A percentile compares a stretch with the other conserved stretches of the same genome.
Evolutionary conservation across 306 rosid genomes (phyloP).

Genomic region (Gynostemma pentaphyllum): DNA sequence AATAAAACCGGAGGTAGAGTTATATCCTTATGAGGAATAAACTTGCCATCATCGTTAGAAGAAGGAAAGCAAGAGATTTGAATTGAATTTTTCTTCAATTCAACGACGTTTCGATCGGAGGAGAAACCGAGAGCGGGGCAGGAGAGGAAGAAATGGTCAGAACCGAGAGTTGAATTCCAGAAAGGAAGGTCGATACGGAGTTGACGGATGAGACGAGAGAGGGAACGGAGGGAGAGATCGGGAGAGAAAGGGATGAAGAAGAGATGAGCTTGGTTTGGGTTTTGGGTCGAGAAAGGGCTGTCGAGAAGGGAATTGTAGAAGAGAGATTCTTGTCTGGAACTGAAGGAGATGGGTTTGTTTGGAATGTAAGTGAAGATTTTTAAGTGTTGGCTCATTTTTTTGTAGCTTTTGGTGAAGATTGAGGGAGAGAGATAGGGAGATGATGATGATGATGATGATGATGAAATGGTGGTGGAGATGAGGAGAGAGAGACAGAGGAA

Average conservation of each 20-base stretch:
- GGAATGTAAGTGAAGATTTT: slow-evolving; percentile 44
- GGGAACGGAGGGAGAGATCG: slow-evolving; percentile 26
- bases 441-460: background rate
- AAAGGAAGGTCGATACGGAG: slow-evolving; percentile 30
- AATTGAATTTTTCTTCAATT: slow-evolving; percentile 54
- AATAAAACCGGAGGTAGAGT: slow-evolving; percentile 24
- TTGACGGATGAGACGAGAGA: slow-evolving; percentile 28
- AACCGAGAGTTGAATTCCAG: slow-evolving; percentile 83
- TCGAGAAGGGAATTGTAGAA: slow-evolving; percentile 37
- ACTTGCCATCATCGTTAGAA: slow-evolving; percentile 12
- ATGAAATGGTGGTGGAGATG: slow-evolving; percentile 8
- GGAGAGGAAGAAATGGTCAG: slow-evolving; percentile 65
- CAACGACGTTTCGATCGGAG: slow-evolving; percentile 46
- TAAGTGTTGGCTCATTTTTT: slow-evolving; percentile 39
- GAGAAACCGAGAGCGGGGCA: slow-evolving; percentile 20
- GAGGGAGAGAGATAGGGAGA: slow-evolving; percentile 43
- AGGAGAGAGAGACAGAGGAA: background rate
- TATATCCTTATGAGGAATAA: slow-evolving; percentile 62
- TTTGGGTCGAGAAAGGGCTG: slow-evolving; percentile 30
- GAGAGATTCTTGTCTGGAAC: slow-evolving; percentile 22
- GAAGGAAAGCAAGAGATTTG: slow-evolving; percentile 60
- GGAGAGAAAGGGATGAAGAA: slow-evolving; percentile 14
- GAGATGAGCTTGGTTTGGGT: slow-evolving; percentile 40
- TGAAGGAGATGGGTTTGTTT: slow-evolving; percentile 18
- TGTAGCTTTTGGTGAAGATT: slow-evolving; percentile 29